phyloP scores from a whole-genome alignment of 306 rosid genomes.

The Coriaria nepalensis region DNA sequence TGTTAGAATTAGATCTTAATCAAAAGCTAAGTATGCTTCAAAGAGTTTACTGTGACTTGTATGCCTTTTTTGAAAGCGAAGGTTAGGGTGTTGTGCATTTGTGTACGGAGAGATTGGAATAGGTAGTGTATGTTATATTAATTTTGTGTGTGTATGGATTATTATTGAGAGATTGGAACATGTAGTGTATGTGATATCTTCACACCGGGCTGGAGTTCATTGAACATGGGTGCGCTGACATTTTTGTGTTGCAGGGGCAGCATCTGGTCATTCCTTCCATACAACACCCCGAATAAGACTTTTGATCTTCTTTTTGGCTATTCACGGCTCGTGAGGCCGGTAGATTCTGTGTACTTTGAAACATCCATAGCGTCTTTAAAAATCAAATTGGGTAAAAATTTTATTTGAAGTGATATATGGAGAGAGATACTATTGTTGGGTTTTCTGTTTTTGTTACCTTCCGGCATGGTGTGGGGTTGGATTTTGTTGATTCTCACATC shows the following conservation, averaged over 20 bases:
- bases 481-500: conserved; percentile 13
- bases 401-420: conserved; percentile 8
- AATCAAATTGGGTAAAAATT: conserved; percentile 16
- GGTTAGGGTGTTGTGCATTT: too few species aligned
- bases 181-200: background rate
- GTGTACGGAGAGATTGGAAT: too few species aligned
- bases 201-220: too few species aligned
- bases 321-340: conserved; percentile 18
- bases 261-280: conserved; percentile 31
- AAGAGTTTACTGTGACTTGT: too few species aligned
- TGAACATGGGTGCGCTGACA: background rate
- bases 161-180: too few species aligned
- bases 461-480: conserved; percentile 16
- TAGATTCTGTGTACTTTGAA: conserved; percentile 16
- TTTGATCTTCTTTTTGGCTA: conserved; percentile 12
- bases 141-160: too few species aligned
- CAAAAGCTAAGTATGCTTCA: too few species aligned
- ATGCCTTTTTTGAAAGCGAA: too few species aligned
- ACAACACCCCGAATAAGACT: conserved; percentile 23
- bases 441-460: conserved; percentile 11
- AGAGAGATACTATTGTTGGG: conserved; percentile 10
- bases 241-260: conserved; percentile 24
- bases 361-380: conserved; percentile 17
- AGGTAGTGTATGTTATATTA: too few species aligned
- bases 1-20: too few species aligned